Conservation (phyloP, 2,329 filamentous ascomycete genomes). For the Plenodomus lindquistii region DNA sequence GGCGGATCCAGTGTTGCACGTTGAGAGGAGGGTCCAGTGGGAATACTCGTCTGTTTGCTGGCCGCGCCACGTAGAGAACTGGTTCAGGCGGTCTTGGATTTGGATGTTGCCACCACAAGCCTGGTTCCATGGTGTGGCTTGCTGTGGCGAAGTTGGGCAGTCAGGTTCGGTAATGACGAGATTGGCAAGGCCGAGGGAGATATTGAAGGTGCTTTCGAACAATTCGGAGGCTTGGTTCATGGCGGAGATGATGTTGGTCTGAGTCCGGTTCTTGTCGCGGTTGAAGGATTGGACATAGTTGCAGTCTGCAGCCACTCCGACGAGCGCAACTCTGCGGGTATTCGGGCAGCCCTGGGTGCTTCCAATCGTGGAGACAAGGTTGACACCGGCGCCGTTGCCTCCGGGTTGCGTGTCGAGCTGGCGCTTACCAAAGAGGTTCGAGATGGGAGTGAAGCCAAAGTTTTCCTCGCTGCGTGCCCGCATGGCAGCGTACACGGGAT, state of each 20-base stretch:
- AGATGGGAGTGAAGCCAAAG: conserved; percentile 64
- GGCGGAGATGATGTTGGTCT: conserved; percentile 75
- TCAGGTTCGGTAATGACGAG: conserved; percentile 73
- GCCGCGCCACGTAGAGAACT: conserved; percentile 89
- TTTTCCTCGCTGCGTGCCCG: conserved; percentile 54
- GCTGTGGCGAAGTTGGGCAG: conserved; percentile 72
- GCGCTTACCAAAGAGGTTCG: conserved; percentile 70
- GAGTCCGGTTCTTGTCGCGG: conserved; percentile 69
- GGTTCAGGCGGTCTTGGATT: conserved; percentile 78
- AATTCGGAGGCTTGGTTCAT: conserved; percentile 86
- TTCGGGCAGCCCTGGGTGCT: conserved; percentile 81
- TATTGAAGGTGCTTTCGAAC: conserved; percentile 92
- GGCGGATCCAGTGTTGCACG: conserved; percentile 78
- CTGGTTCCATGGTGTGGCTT: conserved; percentile 81
- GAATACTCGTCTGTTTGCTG: conserved; percentile 77
- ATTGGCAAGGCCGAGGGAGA: conserved; percentile 87
- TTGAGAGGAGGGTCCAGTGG: conserved; percentile 89
- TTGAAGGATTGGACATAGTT: conserved; percentile 78
- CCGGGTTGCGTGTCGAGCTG: conserved; percentile 69
- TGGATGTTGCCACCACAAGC: conserved; percentile 64
- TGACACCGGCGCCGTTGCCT: conserved; percentile 77
- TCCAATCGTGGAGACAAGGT: conserved; percentile 78
- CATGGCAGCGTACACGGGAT: conserved; percentile 65
- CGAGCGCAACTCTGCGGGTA: conserved; percentile 86
- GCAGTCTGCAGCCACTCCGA: conserved; percentile 93